Evolutionary conservation across 1,139 yeast genomes (phyloP).

Genomic region (Komagataea norvegica): DNA sequence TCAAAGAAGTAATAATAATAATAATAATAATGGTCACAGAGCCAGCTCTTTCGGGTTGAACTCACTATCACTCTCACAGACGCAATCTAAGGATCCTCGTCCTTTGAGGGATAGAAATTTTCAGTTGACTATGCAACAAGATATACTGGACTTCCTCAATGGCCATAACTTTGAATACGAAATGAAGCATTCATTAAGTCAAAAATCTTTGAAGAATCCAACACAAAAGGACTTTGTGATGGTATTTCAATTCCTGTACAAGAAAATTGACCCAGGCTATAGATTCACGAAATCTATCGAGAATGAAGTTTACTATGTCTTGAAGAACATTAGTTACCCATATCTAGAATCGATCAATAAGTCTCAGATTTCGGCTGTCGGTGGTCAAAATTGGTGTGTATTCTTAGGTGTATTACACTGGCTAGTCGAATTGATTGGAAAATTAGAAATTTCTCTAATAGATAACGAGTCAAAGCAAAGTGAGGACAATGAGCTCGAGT

Average conservation of each 20-base stretch:
- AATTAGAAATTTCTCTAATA: slow-evolving; percentile 35
- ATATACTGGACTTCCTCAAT: slow-evolving; percentile 59
- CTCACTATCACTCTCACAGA: slow-evolving; percentile 19
- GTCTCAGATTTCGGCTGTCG: slow-evolving; percentile 86
- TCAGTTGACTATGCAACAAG: slow-evolving; percentile 60
- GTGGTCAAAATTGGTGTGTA: slow-evolving; percentile 86
- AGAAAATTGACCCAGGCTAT: slow-evolving; percentile 74
- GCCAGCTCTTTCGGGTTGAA: slow-evolving; percentile 23
- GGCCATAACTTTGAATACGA: slow-evolving; percentile 66
- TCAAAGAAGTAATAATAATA: slow-evolving; percentile 7
- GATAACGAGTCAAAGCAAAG: slow-evolving; percentile 28
- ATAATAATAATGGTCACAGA: slow-evolving; percentile 13
- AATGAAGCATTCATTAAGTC: slow-evolving; percentile 64
- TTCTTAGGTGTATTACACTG: slow-evolving; percentile 80
- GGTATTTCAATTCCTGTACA: slow-evolving; percentile 77
- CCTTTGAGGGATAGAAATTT: slow-evolving; percentile 72
- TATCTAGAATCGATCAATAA: slow-evolving; percentile 74
- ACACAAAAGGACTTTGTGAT: slow-evolving; percentile 82
- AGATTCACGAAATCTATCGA: slow-evolving; percentile 66
- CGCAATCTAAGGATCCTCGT: slow-evolving; percentile 52
- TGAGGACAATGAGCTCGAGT: slow-evolving; percentile 34
- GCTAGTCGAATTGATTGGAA: slow-evolving; percentile 57
- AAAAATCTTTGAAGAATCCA: slow-evolving; percentile 66
- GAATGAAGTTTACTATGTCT: slow-evolving; percentile 64
- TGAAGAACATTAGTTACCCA: slow-evolving; percentile 71